Percentiles rank a stretch among this genome's conserved stretches.
phyloP scores from a whole-genome alignment of 768 basidiomycete genomes.

The Stropharia rugosoannulata region DNA sequence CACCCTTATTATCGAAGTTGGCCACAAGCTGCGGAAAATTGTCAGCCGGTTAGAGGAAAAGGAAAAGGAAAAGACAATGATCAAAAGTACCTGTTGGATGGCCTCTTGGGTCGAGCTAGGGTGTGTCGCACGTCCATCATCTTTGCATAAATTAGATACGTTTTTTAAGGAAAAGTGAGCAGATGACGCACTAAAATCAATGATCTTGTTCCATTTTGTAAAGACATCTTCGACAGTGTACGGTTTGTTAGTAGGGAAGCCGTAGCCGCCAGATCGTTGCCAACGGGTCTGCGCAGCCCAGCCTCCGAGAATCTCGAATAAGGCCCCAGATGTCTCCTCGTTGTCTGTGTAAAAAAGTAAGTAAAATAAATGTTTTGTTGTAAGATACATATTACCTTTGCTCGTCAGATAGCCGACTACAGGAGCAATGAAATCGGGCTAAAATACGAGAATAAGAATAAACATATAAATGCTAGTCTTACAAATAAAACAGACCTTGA shows the following conservation, averaged over 20 bases:
- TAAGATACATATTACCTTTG: slow-evolving; percentile 40
- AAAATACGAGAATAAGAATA: slow-evolving; percentile 2
- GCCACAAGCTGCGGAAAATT: slow-evolving; percentile 34
- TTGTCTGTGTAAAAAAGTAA: slow-evolving; percentile 44
- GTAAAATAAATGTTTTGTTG: not conserved
- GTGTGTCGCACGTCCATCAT: slow-evolving; percentile 81
- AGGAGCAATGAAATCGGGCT: slow-evolving; percentile 93
- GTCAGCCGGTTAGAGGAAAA: not conserved
- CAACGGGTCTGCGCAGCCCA: slow-evolving; percentile 93
- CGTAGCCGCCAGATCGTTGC: slow-evolving; percentile 86
- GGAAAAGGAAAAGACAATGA: not conserved
- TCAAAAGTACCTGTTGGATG: slow-evolving; percentile 60
- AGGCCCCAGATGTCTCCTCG: slow-evolving; percentile 60
- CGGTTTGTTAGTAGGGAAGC: slow-evolving; percentile 78
- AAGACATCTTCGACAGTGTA: slow-evolving; percentile 81
- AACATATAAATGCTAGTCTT: not conserved
- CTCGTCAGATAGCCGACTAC: slow-evolving; percentile 89
- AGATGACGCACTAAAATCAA: slow-evolving; percentile 67
- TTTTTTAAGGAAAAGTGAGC: not conserved
- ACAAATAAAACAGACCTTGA: slow-evolving; percentile 58
- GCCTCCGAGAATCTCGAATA: slow-evolving; percentile 89
- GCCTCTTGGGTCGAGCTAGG: slow-evolving; percentile 76
- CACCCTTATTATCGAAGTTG: slow-evolving; percentile 51
- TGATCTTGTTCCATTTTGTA: slow-evolving; percentile 80
- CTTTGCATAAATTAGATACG: slow-evolving; percentile 30